Evolutionary conservation across 805 yeast species (phyloP).

Genomic region (Scheffersomyces ergatensis): DNA sequence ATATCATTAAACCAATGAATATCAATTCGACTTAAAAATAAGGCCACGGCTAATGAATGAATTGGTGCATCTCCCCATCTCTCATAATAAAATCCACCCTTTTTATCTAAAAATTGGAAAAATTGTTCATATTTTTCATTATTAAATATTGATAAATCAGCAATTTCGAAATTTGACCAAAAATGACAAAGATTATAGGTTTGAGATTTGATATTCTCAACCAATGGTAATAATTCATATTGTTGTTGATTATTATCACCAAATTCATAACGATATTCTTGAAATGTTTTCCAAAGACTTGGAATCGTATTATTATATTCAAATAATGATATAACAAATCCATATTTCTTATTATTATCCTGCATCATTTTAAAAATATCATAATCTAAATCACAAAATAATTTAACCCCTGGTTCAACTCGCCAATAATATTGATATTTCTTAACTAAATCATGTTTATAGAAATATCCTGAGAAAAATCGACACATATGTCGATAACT

Average conservation of each 20-base stretch:
- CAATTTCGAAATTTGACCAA: slow-evolving; percentile 80
- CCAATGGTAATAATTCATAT: slow-evolving; percentile 1
- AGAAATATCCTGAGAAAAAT: slow-evolving; percentile 55
- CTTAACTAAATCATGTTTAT: slow-evolving; percentile 53
- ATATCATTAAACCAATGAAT: slow-evolving; percentile 72
- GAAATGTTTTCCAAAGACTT: slow-evolving; percentile 58
- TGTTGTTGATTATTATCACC: slow-evolving; percentile 1
- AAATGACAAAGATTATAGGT: slow-evolving; percentile 73
- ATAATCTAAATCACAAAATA: slow-evolving; percentile 58
- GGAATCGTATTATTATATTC: slow-evolving; percentile 64
- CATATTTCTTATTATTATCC: slow-evolving; percentile 55
- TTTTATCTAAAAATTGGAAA: slow-evolving; percentile 59
- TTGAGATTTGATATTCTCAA: slow-evolving; percentile 1
- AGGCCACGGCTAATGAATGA: slow-evolving; percentile 74
- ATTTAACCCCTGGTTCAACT: slow-evolving; percentile 66
- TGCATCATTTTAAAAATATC: slow-evolving; percentile 65
- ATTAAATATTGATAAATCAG: slow-evolving; percentile 68
- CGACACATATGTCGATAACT: slow-evolving; percentile 72
- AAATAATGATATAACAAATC: slow-evolving; percentile 63
- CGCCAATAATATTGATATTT: slow-evolving; percentile 75
- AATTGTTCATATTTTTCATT: slow-evolving; percentile 53
- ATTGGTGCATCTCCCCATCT: slow-evolving; percentile 95
- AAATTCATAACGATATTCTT: slow-evolving; percentile 41
- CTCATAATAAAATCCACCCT: slow-evolving; percentile 82
- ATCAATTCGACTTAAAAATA: slow-evolving; percentile 51